Conservation (phyloP, 2,329 filamentous ascomycete genomes). For the Aspergillus ruber region DNA sequence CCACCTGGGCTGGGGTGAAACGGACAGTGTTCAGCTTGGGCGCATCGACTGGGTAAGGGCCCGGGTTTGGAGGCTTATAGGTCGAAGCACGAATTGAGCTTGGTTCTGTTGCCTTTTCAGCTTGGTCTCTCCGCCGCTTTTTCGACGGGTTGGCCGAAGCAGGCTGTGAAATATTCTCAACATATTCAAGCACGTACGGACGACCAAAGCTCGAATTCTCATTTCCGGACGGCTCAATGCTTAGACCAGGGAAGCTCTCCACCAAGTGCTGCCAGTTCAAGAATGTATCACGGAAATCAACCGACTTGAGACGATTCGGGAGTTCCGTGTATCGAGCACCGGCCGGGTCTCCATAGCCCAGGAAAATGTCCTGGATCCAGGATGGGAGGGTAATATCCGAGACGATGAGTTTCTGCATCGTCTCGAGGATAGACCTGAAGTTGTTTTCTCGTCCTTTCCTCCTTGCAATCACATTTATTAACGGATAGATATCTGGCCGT, state of each 20-base stretch:
- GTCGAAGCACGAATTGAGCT: constrained; percentile 76
- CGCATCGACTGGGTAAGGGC: constrained; percentile 79
- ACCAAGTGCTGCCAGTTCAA: constrained; percentile 91
- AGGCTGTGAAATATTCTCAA: constrained; percentile 47
- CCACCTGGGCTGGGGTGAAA: constrained; percentile 84
- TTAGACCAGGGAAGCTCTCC: constrained; percentile 82
- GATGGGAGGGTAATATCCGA: constrained; percentile 79
- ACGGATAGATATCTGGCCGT: constrained; percentile 73
- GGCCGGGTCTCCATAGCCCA: constrained; percentile 92
- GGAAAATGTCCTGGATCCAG: constrained; percentile 93
- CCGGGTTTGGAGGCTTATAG: constrained; percentile 80
- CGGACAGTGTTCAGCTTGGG: constrained; percentile 76
- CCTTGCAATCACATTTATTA: constrained; percentile 78
- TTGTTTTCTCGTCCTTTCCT: constrained; percentile 89
- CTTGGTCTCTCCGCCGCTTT: constrained; percentile 75
- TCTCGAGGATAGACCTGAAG: constrained; percentile 88
- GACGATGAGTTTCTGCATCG: constrained; percentile 76
- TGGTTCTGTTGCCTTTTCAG: constrained; percentile 57
- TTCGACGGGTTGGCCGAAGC: constrained; percentile 62
- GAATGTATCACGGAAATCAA: constrained; percentile 93
- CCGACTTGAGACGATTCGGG: constrained; percentile 65
- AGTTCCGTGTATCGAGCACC: constrained; percentile 81
- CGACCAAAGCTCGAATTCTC: constrained; percentile 70
- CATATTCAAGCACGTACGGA: constrained; percentile 75
- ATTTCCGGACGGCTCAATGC: constrained; percentile 69